phyloP scores from a whole-genome alignment of 129 eudicot genomes.

The Tanacetum coccineum region DNA sequence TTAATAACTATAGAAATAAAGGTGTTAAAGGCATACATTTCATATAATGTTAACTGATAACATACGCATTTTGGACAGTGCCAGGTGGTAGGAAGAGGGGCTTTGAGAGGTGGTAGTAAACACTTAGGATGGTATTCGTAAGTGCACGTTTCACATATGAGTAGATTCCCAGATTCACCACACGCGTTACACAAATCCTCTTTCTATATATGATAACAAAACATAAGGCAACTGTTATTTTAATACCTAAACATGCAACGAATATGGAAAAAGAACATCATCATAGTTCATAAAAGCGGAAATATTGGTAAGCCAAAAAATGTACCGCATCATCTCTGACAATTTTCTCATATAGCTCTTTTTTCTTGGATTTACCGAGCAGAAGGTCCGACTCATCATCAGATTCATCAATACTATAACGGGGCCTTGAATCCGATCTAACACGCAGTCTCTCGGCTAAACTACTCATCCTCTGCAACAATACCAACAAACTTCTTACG shows the following conservation, averaged over 20 bases:
- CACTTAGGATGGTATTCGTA: constrained; percentile 90
- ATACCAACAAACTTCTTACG: constrained; percentile 12
- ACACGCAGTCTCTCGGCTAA: constrained; percentile 96
- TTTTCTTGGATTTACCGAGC: constrained; percentile 40
- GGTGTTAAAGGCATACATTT: neutral
- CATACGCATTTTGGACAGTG: constrained; percentile 98
- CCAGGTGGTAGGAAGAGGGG: constrained; percentile 76
- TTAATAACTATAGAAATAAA: neutral
- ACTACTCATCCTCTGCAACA: constrained; percentile 78
- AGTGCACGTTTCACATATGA: constrained; percentile 77
- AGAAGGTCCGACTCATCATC: constrained; percentile 71
- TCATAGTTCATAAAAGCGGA: too few relatives aligned
- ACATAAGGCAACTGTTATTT: neutral
- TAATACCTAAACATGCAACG: neutral
- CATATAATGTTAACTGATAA: constrained; percentile 12
- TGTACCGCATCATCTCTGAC: constrained; percentile 74
- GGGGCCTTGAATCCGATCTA: constrained; percentile 82
- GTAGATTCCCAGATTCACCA: constrained; percentile 56
- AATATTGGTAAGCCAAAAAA: neutral
- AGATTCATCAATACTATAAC: constrained; percentile 73
- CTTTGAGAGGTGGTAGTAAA: constrained; percentile 72
- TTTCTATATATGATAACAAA: constrained; percentile 42
- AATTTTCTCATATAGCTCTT: constrained; percentile 54
- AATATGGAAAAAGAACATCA: too few relatives aligned
- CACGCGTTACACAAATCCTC: constrained; percentile 80